phyloP scores from a whole-genome alignment of 495 filamentous ascomycete species.

The Immersiella caudata region DNA sequence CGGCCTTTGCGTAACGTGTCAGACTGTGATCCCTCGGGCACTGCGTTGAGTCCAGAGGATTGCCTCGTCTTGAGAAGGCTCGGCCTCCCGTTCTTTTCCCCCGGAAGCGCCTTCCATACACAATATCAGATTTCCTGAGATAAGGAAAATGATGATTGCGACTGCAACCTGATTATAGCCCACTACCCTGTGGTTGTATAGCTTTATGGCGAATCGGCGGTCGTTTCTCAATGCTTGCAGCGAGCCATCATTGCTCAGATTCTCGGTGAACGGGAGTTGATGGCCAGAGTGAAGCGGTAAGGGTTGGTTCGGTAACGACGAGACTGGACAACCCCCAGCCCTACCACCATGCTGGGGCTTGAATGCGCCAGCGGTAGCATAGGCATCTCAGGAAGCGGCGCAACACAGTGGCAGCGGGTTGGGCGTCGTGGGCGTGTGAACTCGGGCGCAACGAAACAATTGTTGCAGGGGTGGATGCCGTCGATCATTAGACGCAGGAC shows the following conservation, averaged over 20 bases:
- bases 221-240: no score
- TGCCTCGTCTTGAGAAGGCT: not conserved
- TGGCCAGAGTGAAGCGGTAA: no score
- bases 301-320: no score
- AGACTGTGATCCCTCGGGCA: not conserved
- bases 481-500: slow-evolving; percentile 1
- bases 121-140: not conserved
- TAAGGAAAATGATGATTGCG: not conserved
- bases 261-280: no score
- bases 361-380: no score
- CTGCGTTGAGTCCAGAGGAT: not conserved
- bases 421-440: not conserved
- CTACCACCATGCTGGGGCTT: no score
- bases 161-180: not conserved
- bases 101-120: not conserved
- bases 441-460: slow-evolving; percentile 2
- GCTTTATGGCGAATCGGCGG: not conserved
- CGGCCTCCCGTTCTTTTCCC: no score
- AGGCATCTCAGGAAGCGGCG: not conserved
- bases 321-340: no score
- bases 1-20: not conserved
- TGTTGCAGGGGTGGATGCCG: not conserved
- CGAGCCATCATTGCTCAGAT: no score
- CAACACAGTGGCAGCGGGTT: not conserved
- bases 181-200: not conserved